phyloP scores from a whole-genome alignment of 352 stramenopile species.

The Phytophthora sp. region DNA sequence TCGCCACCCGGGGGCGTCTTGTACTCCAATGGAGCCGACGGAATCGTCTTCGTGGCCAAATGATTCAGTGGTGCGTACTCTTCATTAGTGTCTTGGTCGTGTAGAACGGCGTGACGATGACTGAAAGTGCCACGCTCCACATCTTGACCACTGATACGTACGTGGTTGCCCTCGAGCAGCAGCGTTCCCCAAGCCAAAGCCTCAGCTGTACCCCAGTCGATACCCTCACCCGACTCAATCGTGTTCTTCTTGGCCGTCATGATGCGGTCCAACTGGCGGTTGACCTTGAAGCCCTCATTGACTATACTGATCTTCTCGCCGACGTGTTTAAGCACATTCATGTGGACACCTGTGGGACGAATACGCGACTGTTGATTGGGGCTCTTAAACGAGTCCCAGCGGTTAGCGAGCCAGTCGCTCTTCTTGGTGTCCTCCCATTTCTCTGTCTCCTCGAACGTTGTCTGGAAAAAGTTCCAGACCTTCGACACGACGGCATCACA shows the following conservation, averaged over 20 bases:
- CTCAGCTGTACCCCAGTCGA: slow-evolving; percentile 98
- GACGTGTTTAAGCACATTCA: slow-evolving; percentile 92
- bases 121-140: slow-evolving; percentile 94
- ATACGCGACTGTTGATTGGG: slow-evolving; percentile 93
- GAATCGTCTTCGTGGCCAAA: slow-evolving; percentile 71
- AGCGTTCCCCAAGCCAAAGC: slow-evolving; percentile 95
- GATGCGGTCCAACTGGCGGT: slow-evolving; percentile 95
- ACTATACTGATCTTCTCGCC: slow-evolving; percentile 85
- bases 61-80: slow-evolving; percentile 95
- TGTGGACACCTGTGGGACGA: slow-evolving; percentile 93
- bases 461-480: slow-evolving; percentile 91
- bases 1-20: slow-evolving; percentile 30
- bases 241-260: slow-evolving; percentile 85
- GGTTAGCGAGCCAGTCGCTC: slow-evolving; percentile 95
- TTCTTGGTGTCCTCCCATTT: slow-evolving; percentile 92
- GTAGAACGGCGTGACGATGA: slow-evolving; percentile 94
- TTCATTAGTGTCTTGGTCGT: slow-evolving; percentile 95
- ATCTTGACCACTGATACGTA: slow-evolving; percentile 94
- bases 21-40: slow-evolving; percentile 65
- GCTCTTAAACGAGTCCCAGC: slow-evolving; percentile 97
- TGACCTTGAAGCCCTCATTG: slow-evolving; percentile 90
- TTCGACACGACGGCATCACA: slow-evolving; percentile 86
- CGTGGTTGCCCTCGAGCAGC: slow-evolving; percentile 92
- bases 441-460: slow-evolving; percentile 93
- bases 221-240: slow-evolving; percentile 82